Evolutionary conservation across 257 asterid genomes (phyloP).

Genomic region (Solanum chilense): DNA sequence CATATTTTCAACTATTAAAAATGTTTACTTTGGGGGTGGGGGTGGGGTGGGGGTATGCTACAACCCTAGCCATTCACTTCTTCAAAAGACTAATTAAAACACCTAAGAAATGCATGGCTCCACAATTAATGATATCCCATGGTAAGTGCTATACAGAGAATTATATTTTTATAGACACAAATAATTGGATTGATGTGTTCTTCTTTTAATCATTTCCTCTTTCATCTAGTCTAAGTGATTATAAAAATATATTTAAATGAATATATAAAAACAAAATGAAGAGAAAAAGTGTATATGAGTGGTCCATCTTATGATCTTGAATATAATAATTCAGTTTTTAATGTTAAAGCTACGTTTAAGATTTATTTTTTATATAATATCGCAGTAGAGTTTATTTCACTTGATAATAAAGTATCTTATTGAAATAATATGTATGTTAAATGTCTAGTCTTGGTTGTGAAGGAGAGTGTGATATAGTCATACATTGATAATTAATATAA

Average conservation of each 20-base stretch:
- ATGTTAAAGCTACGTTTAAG: no score
- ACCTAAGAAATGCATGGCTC: conserved; percentile 4
- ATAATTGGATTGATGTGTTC: conserved; percentile 15
- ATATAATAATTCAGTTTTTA: no score
- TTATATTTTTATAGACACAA: conserved; percentile 19
- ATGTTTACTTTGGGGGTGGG: no score
- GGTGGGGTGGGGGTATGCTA: not conserved
- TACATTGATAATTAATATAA: no score
- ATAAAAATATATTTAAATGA: not conserved
- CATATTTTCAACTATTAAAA: not conserved
- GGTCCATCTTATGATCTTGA: no score
- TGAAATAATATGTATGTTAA: no score
- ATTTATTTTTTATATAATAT: no score
- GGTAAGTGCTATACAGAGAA: conserved; percentile 13
- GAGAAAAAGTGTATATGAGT: not conserved
- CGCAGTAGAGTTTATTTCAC: rapidly evolving
- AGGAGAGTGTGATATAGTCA: not conserved
- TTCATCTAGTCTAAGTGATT: conserved; percentile 5
- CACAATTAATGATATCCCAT: conserved; percentile 6
- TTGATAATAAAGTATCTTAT: no score
- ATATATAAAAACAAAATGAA: not conserved
- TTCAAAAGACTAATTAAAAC: not conserved
- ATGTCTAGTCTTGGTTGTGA: no score
- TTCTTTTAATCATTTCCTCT: conserved; percentile 42
- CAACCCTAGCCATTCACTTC: not conserved